Evolutionary conservation across 768 basidiomycete genomes (phyloP).

Genomic region (Boletellus ananas): DNA sequence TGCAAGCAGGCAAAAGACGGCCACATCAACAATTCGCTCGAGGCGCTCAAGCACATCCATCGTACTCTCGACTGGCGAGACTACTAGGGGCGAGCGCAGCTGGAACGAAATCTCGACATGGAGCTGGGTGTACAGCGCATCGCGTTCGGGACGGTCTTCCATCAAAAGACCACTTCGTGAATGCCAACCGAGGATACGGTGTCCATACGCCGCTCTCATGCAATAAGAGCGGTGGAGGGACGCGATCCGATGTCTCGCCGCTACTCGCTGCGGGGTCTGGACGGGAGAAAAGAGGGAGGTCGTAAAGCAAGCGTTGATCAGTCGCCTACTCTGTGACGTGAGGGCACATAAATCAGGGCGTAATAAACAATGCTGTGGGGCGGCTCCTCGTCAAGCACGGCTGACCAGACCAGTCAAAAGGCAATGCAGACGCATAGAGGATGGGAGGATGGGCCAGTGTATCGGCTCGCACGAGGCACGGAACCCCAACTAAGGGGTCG

Average conservation of each 20-base stretch:
- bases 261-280: slow-evolving; percentile 19
- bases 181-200: slow-evolving; percentile 16
- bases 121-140: neutral
- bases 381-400: slow-evolving; percentile 21
- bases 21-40: slow-evolving; percentile 11
- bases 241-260: slow-evolving; percentile 25
- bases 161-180: slow-evolving; percentile 23
- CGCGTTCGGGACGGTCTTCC: slow-evolving; percentile 20
- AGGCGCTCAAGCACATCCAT: slow-evolving; percentile 25
- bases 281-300: slow-evolving; percentile 4
- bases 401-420: slow-evolving; percentile 21
- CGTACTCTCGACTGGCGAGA: slow-evolving; percentile 38
- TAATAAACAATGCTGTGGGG: slow-evolving; percentile 40
- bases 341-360: slow-evolving; percentile 38
- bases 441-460: slow-evolving; percentile 56
- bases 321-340: slow-evolving; percentile 33
- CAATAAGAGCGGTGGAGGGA: slow-evolving; percentile 30
- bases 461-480: slow-evolving; percentile 74
- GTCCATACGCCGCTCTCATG: slow-evolving; percentile 27
- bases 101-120: slow-evolving; percentile 5
- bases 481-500: slow-evolving; percentile 82
- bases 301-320: slow-evolving; percentile 45
- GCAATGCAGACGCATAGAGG: slow-evolving; percentile 18
- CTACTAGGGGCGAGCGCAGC: slow-evolving; percentile 25
- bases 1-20: no score